Evolutionary conservation across 2,329 filamentous ascomycete species (phyloP), one percentile per base, ranked within the genome.

Genomic region (Aspergillus unguis): DNA sequence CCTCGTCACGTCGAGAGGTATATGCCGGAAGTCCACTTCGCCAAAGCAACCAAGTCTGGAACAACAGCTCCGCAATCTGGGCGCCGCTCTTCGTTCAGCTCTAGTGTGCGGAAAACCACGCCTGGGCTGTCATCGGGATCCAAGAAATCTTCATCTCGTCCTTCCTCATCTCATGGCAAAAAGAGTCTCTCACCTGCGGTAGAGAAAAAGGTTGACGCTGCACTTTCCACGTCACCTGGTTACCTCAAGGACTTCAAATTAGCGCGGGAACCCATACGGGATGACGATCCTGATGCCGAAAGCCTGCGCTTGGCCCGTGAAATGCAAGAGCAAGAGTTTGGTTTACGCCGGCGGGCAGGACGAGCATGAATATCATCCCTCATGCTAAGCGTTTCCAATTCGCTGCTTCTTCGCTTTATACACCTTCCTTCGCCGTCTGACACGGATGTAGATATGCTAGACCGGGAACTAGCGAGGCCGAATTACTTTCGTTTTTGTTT

Each of bases 291-390:
- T 6, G 74, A 77, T 57, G 66, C 68, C 6, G 74, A 76, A 50
- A 76, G 71, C 47, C 57, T 76, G 55, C 71, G 68, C 45, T 56
- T 76, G 43, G 76, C 76, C 44, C 69, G 71, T 52, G 71, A 75
- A 60, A 57, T 77, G 31, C 74, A 76, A 53, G 74, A 75, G 57
- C 69, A 74, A 51, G 74, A 77, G 27, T 75, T 75, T 48, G 72
- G 74, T 25, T 62, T 77, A 45, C 67, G 74, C 38, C 69, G 70
- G 61, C 66, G 72, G 48, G 43, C 54, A 8, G 53, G 60, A 27
- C 56, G 61, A 37, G 57, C 54, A 27, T 63, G 46, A 57, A 31
- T 8, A n/a, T 36, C 11, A 23, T 10, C 25, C 29, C 10, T 28
- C 40, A 9, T 10, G 17, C 17, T 17, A n/a, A 25, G 31, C 11